Evolutionary conservation across 2,329 filamentous ascomycete genomes (phyloP).

Genomic region (Plenodomus biglobosus): DNA sequence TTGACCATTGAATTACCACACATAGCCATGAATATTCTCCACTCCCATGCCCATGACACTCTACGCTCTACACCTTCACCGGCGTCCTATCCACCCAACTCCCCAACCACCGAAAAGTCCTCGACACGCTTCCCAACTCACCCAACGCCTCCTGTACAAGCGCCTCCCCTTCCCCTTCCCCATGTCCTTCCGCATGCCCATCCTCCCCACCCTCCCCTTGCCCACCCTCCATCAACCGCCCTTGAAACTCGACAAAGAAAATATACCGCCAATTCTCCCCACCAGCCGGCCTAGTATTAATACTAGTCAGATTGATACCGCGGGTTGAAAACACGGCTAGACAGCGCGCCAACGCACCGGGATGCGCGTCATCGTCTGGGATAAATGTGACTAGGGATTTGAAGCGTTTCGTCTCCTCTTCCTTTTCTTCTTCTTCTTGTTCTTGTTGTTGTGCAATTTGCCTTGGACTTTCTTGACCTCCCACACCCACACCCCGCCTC

Average conservation of each 20-base stretch:
- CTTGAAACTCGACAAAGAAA: constrained; percentile 90
- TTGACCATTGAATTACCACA: too few species aligned
- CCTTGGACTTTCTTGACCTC: background rate
- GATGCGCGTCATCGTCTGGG: constrained; percentile 67
- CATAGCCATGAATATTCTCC: too few species aligned
- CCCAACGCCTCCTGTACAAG: constrained; percentile 49
- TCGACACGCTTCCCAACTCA: constrained; percentile 60
- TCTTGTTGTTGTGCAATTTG: background rate
- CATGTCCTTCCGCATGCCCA: constrained; percentile 57
- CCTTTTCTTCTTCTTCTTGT: background rate
- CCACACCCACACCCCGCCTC: background rate
- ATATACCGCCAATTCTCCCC: constrained; percentile 82
- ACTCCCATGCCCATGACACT: too few species aligned
- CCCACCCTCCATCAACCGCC: constrained; percentile 55
- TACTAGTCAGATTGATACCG: constrained; percentile 82
- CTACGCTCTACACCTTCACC: background rate
- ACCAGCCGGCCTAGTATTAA: constrained; percentile 81
- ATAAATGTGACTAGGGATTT: constrained; percentile 79
- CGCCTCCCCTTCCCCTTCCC: constrained; percentile 60
- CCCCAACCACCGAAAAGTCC: constrained; percentile 68
- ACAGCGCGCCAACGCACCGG: constrained; percentile 81
- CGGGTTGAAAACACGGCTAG: constrained; percentile 74
- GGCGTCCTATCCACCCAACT: constrained; percentile 56
- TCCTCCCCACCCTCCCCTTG: constrained; percentile 59
- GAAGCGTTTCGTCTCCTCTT: background rate